Conservation (phyloP, 2,329 filamentous ascomycete genomes). For the Cercospora sojina region DNA sequence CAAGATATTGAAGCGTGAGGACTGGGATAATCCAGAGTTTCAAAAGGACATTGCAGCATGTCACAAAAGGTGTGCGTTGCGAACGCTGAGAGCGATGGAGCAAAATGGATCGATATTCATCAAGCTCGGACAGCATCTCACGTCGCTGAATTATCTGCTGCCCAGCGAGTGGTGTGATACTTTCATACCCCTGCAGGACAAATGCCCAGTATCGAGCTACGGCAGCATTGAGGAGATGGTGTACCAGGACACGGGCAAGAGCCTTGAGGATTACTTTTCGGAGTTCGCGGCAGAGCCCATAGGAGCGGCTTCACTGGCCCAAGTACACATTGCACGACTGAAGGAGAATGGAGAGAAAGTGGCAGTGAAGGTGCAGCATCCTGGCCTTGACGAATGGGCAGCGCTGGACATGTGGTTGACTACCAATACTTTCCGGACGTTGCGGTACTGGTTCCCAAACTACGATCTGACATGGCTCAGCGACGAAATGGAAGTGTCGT, state of each 20-base stretch:
- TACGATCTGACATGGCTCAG: constrained; percentile 97
- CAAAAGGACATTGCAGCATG: constrained; percentile 73
- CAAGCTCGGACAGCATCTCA: constrained; percentile 93
- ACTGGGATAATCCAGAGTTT: constrained; percentile 60
- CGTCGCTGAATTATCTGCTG: constrained; percentile 91
- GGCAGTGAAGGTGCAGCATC: constrained; percentile 96
- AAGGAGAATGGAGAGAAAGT: constrained; percentile 81
- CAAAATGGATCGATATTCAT: constrained; percentile 98
- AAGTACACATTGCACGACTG: constrained; percentile 85
- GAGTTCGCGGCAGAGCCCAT: constrained; percentile 79
- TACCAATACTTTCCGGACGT: constrained; percentile 79
- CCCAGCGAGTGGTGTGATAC: constrained; percentile 91
- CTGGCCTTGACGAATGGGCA: constrained; percentile 83
- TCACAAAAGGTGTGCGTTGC: constrained; percentile 86
- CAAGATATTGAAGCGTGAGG: constrained; percentile 70
- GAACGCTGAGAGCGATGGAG: constrained; percentile 83
- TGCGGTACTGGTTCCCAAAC: constrained; percentile 93
- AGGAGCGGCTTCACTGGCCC: constrained; percentile 88
- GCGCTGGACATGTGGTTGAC: constrained; percentile 85
- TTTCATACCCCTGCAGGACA: constrained; percentile 93
- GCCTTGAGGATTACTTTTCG: constrained; percentile 79
- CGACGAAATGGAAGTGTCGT: constrained; percentile 83
- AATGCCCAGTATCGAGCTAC: constrained; percentile 87
- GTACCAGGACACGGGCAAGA: constrained; percentile 72
- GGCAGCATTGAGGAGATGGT: constrained; percentile 88